These are phyloP conservation scores for Leptographium radiaticola DNA, from an alignment of 2,329 filamentous ascomycete species.

Conservation along the genomic window DNA sequence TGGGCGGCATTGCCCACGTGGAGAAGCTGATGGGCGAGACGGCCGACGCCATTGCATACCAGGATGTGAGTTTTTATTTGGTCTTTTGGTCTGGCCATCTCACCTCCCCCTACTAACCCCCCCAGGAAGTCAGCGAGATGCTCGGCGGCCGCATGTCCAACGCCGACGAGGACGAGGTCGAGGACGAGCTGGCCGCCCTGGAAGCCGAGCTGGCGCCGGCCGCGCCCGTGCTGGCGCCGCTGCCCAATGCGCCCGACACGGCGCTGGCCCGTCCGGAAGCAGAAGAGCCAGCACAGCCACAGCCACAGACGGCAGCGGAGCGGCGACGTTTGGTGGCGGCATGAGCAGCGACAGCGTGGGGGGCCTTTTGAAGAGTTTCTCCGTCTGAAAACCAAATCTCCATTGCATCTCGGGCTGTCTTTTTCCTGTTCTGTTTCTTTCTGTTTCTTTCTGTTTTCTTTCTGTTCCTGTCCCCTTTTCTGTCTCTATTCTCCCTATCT, in stretches of 20 bases:
- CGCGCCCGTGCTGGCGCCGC: conserved; percentile 7
- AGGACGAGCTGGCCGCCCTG: conserved; percentile 80
- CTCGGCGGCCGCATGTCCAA: conserved; percentile 79
- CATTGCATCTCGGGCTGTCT: too few relatives aligned
- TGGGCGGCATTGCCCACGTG: conserved; percentile 86
- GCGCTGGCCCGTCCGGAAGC: conserved; percentile 2
- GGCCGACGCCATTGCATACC: conserved; percentile 82
- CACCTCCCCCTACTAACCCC: neutral
- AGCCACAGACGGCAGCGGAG: neutral
- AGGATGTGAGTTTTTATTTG: conserved; percentile 47
- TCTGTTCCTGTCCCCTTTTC: neutral
- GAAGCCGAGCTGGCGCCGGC: conserved; percentile 30
- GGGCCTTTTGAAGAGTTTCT: too few relatives aligned
- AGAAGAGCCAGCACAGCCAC: conserved; percentile 1
- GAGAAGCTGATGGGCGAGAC: conserved; percentile 92
- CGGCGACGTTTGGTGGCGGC: conserved; percentile 10
- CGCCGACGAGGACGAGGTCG: conserved; percentile 94
- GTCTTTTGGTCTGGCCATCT: neutral
- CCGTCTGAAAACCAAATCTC: too few relatives aligned
- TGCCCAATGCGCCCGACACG: conserved; percentile 46
- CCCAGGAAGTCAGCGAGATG: conserved; percentile 82
- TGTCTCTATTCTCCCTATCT: too few relatives aligned
- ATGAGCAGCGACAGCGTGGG: neutral
- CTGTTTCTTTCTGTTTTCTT: neutral
- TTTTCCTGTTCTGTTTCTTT: too few relatives aligned